Conservation (phyloP, 1,284 basidiomycete species). For the Microbotryum scabiosae region DNA sequence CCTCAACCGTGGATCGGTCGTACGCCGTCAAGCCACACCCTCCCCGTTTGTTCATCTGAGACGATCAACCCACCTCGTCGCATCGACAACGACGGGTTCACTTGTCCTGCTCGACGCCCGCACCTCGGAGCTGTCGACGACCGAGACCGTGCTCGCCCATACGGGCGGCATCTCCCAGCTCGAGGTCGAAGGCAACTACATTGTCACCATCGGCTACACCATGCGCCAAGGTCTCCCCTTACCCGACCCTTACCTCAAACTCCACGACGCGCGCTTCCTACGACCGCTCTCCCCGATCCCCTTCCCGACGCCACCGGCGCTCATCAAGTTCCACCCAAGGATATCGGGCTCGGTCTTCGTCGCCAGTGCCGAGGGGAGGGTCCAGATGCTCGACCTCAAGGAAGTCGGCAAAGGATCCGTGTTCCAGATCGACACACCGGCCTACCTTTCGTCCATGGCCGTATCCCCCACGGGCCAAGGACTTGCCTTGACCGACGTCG, state of each 20-base stretch:
- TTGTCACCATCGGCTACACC: conserved; percentile 78
- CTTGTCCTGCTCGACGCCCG: conserved; percentile 32
- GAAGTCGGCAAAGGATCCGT: conserved; percentile 61
- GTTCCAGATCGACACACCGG: conserved; percentile 56
- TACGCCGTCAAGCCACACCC: conserved; percentile 21
- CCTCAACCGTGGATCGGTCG: conserved; percentile 18
- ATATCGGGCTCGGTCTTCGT: conserved; percentile 69
- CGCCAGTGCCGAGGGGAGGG: conserved; percentile 71
- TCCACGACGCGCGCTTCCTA: conserved; percentile 81
- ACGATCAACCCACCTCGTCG: conserved; percentile 28
- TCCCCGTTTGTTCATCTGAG: conserved; percentile 20
- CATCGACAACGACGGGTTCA: conserved; percentile 24
- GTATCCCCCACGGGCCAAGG: conserved; percentile 81
- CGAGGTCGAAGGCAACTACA: conserved; percentile 63
- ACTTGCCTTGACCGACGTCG: conserved; percentile 83
- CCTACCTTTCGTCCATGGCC: conserved; percentile 71
- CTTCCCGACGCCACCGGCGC: conserved; percentile 79
- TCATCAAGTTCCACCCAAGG: conserved; percentile 74
- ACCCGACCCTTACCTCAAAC: conserved; percentile 84
- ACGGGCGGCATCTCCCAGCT: conserved; percentile 73
- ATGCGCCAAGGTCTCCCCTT: conserved; percentile 78
- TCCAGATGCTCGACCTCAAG: conserved; percentile 80
- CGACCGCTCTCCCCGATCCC: conserved; percentile 71
- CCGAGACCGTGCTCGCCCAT: conserved; percentile 59
- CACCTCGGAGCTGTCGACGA: conserved; percentile 19